A percentile compares a stretch with the other conserved stretches of the same genome.
phyloP scores from a whole-genome alignment of 1,139 yeast species.

The Geotrichum klebahnii region DNA sequence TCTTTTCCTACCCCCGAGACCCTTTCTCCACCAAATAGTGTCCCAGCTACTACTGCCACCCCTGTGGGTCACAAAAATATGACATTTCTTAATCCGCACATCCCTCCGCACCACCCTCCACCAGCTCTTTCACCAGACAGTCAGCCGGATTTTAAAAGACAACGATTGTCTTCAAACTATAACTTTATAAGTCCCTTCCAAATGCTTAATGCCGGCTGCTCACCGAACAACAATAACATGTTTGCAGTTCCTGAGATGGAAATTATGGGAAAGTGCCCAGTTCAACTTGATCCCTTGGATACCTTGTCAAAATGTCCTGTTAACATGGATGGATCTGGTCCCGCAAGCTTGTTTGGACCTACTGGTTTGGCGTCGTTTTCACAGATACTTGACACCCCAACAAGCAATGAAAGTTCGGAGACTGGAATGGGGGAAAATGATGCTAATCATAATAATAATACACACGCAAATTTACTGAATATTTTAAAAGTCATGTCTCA shows the following conservation, averaged over 20 bases:
- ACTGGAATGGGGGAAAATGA: too few relatives aligned
- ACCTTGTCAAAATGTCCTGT: slow-evolving; percentile 6
- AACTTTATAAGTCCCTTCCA: slow-evolving; percentile 11
- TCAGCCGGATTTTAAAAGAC: slow-evolving; percentile 13
- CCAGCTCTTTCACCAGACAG: slow-evolving; percentile 8
- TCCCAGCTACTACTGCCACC: too few relatives aligned
- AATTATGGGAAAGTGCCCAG: slow-evolving; percentile 8
- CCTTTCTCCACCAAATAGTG: slow-evolving; percentile 1
- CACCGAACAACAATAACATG: neutral
- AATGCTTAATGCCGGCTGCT: too few relatives aligned
- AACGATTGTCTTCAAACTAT: neutral
- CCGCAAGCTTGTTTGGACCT: slow-evolving; percentile 8
- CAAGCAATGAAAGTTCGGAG: too few relatives aligned
- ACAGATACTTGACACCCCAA: slow-evolving; percentile 1
- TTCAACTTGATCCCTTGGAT: neutral
- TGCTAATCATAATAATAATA: neutral
- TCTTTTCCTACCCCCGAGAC: slow-evolving; percentile 7
- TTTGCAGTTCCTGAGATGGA: slow-evolving; percentile 12
- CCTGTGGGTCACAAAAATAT: slow-evolving; percentile 3
- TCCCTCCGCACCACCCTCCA: neutral
- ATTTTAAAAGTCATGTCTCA: slow-evolving; percentile 16
- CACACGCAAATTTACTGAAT: slow-evolving; percentile 10
- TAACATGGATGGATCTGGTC: slow-evolving; percentile 11
- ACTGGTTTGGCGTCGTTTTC: too few relatives aligned
- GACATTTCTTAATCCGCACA: neutral